Percentiles rank a stretch among this genome's conserved stretches.
Conservation (phyloP, 2,329 filamentous ascomycete species). For the Thielaviopsis cerberus region DNA sequence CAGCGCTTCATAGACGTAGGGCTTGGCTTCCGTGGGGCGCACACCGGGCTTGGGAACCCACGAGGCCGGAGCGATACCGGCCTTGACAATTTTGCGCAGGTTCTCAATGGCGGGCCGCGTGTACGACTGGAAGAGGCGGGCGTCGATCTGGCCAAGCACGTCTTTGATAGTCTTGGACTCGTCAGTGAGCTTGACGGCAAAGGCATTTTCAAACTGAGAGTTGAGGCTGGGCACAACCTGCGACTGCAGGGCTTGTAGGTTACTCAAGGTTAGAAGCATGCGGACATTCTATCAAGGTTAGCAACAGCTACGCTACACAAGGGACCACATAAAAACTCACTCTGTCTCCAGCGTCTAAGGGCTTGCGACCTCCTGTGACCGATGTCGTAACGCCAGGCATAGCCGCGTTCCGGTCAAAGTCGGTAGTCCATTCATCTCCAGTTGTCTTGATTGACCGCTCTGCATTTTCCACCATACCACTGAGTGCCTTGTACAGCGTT, state of each 20-base stretch:
- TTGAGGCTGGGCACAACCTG: slow-evolving; percentile 78
- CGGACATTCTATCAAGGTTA: slow-evolving; percentile 50
- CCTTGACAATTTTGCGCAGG: slow-evolving; percentile 50
- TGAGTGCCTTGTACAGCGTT: slow-evolving; percentile 81
- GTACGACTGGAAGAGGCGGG: slow-evolving; percentile 80
- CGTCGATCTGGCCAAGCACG: slow-evolving; percentile 76
- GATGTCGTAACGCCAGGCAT: slow-evolving; percentile 13
- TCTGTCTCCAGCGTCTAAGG: slow-evolving; percentile 36
- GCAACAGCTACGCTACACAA: neutral
- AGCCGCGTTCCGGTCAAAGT: slow-evolving; percentile 19
- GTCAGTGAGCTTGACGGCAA: slow-evolving; percentile 84
- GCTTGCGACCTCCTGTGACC: slow-evolving; percentile 21
- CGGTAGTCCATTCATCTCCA: slow-evolving; percentile 41
- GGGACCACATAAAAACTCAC: slow-evolving; percentile 22
- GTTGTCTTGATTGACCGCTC: slow-evolving; percentile 51
- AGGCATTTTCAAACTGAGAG: slow-evolving; percentile 78
- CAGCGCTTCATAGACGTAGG: slow-evolving; percentile 79
- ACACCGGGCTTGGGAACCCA: slow-evolving; percentile 46
- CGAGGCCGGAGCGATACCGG: slow-evolving; percentile 49
- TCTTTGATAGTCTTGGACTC: slow-evolving; percentile 84
- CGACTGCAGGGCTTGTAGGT: slow-evolving; percentile 65
- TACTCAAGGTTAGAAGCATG: slow-evolving; percentile 84
- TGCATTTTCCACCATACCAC: slow-evolving; percentile 92
- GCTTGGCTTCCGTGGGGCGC: slow-evolving; percentile 55
- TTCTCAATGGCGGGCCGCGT: slow-evolving; percentile 55